phyloP scores from a whole-genome alignment of 257 asterid genomes.

The Przewalskia tangutica region DNA sequence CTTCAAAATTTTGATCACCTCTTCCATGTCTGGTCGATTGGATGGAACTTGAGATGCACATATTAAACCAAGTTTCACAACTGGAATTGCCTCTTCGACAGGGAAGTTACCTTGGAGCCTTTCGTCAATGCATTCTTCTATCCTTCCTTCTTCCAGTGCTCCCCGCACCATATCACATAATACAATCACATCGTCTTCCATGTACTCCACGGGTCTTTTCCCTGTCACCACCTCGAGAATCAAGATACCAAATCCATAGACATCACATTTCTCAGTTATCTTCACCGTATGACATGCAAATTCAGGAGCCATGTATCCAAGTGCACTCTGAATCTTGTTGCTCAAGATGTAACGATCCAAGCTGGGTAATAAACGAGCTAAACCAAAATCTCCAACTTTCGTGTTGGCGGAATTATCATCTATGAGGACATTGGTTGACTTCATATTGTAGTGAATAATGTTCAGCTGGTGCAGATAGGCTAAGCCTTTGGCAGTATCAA shows the following conservation, averaged over 20 bases:
- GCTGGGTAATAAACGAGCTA: conserved; percentile 53
- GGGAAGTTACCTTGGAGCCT: conserved; percentile 41
- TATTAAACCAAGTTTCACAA: conserved; percentile 61
- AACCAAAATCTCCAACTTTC: conserved; percentile 67
- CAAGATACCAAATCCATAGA: conserved; percentile 73
- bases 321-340: conserved; percentile 81
- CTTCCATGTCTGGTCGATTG: conserved; percentile 76
- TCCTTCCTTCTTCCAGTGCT: conserved; percentile 58
- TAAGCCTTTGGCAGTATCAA: conserved; percentile 60
- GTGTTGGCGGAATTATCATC: conserved; percentile 38
- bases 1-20: conserved; percentile 67
- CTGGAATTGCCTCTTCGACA: conserved; percentile 64
- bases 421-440: conserved; percentile 50
- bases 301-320: conserved; percentile 88
- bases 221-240: conserved; percentile 59
- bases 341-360: conserved; percentile 62
- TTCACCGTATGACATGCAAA: conserved; percentile 74
- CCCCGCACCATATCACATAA: conserved; percentile 71
- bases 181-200: conserved; percentile 79
- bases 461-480: conserved; percentile 53
- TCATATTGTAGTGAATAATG: conserved; percentile 64
- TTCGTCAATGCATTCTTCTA: conserved; percentile 59
- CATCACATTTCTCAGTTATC: conserved; percentile 79
- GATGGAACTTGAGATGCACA: conserved; percentile 91
- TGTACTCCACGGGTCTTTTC: conserved; percentile 68